Conservation (phyloP, 352 stramenopile species). For the Phytophthora ramorum region DNA sequence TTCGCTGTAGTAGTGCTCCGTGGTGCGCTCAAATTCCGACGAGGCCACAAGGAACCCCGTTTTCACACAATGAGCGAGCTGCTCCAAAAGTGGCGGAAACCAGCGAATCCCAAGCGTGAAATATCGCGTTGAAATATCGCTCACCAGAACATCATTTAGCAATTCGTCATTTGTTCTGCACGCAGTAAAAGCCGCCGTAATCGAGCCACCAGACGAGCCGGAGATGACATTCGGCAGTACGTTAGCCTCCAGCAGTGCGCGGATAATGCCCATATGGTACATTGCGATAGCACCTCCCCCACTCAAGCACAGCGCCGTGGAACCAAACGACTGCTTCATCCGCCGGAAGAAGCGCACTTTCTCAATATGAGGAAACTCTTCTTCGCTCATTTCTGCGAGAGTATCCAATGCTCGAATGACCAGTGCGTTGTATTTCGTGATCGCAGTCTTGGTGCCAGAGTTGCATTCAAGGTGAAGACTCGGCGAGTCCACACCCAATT, state of each 20-base stretch:
- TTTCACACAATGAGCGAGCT: constrained; percentile 90
- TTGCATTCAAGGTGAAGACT: constrained; percentile 63
- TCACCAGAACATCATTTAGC: constrained; percentile 55
- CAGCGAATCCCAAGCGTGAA: constrained; percentile 65
- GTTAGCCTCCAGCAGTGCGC: constrained; percentile 86
- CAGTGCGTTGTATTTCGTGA: constrained; percentile 60
- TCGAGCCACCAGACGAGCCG: constrained; percentile 92
- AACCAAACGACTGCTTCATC: constrained; percentile 86
- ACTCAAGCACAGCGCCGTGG: constrained; percentile 92
- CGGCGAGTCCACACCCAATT: constrained; percentile 62
- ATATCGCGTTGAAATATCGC: constrained; percentile 68
- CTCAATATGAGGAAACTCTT: constrained; percentile 47
- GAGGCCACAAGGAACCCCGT: constrained; percentile 90
- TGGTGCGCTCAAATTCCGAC: constrained; percentile 82
- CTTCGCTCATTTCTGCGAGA: constrained; percentile 34
- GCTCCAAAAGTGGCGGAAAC: constrained; percentile 85
- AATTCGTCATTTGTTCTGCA: constrained; percentile 88
- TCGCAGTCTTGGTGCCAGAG: constrained; percentile 66
- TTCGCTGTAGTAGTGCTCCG: constrained; percentile 92
- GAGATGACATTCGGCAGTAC: constrained; percentile 93
- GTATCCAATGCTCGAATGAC: constrained; percentile 56
- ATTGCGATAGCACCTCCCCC: constrained; percentile 93
- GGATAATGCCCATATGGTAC: constrained; percentile 95
- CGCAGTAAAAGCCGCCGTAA: constrained; percentile 86
- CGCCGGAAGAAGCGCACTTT: constrained; percentile 64